Conservation (phyloP, 192 early-diverging fungal species). For the Geranomyces variabilis region DNA sequence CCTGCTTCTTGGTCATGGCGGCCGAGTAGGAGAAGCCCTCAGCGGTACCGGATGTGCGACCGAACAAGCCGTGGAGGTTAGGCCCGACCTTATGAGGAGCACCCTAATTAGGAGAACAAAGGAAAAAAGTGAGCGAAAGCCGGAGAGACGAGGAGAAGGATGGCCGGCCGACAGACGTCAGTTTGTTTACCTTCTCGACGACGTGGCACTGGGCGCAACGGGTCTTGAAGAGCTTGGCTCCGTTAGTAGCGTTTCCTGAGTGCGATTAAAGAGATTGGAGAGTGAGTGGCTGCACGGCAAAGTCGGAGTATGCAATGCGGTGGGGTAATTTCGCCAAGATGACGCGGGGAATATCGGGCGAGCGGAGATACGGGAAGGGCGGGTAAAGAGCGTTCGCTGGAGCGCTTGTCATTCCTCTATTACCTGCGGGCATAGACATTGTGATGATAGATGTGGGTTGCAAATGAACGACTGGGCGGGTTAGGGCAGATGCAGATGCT, state of each 20-base stretch:
- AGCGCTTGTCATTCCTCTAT: neutral
- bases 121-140: slow-evolving; percentile 5
- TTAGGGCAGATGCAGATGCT: neutral
- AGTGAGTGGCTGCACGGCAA: neutral
- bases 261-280: neutral
- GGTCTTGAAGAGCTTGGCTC: slow-evolving; percentile 91
- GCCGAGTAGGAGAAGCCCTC: slow-evolving; percentile 90
- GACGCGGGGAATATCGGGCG: neutral
- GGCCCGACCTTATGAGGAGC: slow-evolving; percentile 94
- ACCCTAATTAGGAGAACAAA: slow-evolving; percentile 53
- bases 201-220: slow-evolving; percentile 99
- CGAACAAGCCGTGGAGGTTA: slow-evolving; percentile 92
- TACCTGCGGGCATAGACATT: slow-evolving; percentile 18
- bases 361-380: neutral
- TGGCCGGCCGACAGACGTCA: slow-evolving; percentile 13
- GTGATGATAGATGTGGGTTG: slow-evolving; percentile 8
- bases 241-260: slow-evolving; percentile 57
- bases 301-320: neutral
- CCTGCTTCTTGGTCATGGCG: slow-evolving; percentile 85
- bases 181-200: slow-evolving; percentile 61
- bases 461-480: neutral
- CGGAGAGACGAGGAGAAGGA: slow-evolving; percentile 11
- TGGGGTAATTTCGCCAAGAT: slow-evolving; percentile 1
- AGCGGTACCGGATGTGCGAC: slow-evolving; percentile 83
- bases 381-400: too few relatives aligned